Percentiles rank a stretch among this genome's conserved stretches.
These are phyloP conservation scores for Calophaca sinica DNA, from an alignment of 306 rosid genomes.

Conservation along the genomic window DNA sequence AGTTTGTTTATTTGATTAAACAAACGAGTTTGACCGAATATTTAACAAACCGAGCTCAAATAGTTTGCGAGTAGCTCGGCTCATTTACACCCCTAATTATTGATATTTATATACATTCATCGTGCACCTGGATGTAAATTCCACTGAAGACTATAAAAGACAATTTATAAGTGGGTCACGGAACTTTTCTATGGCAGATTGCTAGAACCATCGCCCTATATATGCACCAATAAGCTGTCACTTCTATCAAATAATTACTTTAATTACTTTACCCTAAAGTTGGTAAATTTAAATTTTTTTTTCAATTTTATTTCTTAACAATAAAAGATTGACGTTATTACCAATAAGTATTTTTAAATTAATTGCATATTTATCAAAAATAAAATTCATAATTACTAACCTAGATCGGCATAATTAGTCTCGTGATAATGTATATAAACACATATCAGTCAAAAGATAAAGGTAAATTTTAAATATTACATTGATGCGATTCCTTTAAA, in stretches of 20 bases:
- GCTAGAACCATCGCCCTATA: background rate
- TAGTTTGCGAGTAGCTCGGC: too few species aligned
- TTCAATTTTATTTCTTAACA: background rate
- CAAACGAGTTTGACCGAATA: too few species aligned
- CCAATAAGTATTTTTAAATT: background rate
- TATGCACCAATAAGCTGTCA: background rate
- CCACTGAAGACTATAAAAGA: background rate
- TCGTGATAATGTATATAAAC: too few species aligned
- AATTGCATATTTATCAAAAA: background rate
- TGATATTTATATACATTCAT: too few species aligned
- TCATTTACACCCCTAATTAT: too few species aligned
- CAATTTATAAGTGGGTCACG: background rate
- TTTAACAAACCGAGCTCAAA: too few species aligned
- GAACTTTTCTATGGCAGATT: background rate
- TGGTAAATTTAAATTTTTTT: background rate
- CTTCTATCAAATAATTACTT: conserved; percentile 1
- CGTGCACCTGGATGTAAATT: background rate
- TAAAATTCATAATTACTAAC: too few species aligned
- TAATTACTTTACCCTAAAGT: background rate
- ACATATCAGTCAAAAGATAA: too few species aligned
- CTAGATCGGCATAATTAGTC: too few species aligned
- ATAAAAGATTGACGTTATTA: background rate
- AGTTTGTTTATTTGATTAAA: too few species aligned
- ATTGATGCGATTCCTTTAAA: background rate
- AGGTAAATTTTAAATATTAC: too few species aligned